A percentile compares a stretch with the other conserved stretches of the same genome.
phyloP scores from a whole-genome alignment of 140 eudicot species.

The Bidens hawaiensis region DNA sequence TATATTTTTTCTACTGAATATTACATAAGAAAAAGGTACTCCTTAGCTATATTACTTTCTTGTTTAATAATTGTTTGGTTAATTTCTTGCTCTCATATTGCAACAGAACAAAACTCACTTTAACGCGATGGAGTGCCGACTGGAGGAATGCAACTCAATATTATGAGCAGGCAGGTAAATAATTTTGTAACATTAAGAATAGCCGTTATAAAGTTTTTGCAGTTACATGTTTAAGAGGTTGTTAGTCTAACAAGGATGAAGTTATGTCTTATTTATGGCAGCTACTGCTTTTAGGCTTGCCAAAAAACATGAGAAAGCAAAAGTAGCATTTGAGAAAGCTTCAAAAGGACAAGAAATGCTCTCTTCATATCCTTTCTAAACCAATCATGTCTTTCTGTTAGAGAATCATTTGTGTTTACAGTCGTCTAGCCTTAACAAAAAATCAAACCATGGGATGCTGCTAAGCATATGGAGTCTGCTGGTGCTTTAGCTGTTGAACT shows the following conservation, averaged over 20 bases:
- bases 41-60: not conserved
- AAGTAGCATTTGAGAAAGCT: slow-evolving; percentile 89
- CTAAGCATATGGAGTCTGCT: slow-evolving; percentile 95
- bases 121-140: slow-evolving; percentile 95
- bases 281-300: slow-evolving; percentile 66
- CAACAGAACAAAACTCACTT: slow-evolving; percentile 67
- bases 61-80: slow-evolving; percentile 8
- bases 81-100: slow-evolving; percentile 5
- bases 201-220: not conserved
- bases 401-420: slow-evolving; percentile 3
- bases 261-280: slow-evolving; percentile 29
- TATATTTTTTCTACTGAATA: not conserved
- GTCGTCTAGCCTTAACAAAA: slow-evolving; percentile 41
- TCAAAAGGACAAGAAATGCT: slow-evolving; percentile 98
- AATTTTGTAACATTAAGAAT: not conserved
- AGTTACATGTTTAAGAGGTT: slow-evolving; percentile 5
- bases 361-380: slow-evolving; percentile 67
- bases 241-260: slow-evolving; percentile 12
- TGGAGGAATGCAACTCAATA: slow-evolving; percentile 80
- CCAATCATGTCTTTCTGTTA: not conserved
- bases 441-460: slow-evolving; percentile 97
- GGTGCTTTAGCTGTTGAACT: slow-evolving; percentile 81
- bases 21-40: not conserved
- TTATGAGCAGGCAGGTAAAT: slow-evolving; percentile 92
- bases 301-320: slow-evolving; percentile 77